Conservation (phyloP, 164 flowering plant species). For the Warburgia ugandensis region DNA sequence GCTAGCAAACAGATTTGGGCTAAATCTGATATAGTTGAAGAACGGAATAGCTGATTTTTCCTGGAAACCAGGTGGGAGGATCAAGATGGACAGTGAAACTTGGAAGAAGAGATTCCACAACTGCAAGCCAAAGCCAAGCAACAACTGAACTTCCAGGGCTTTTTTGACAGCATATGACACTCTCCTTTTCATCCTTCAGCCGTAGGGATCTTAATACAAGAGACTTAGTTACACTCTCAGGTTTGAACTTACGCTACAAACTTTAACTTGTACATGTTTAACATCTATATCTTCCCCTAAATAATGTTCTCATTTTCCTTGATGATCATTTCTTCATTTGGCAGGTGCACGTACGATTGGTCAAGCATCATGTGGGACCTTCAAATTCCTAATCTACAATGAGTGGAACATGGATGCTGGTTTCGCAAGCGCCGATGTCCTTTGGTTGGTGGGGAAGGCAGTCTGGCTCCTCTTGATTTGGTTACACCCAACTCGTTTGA, state of each 20-base stretch:
- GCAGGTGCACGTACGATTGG: conserved; percentile 45
- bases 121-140: conserved; percentile 6
- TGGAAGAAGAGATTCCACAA: conserved; percentile 22
- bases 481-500: conserved; percentile 39
- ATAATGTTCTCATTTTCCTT: background rate
- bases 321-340: background rate
- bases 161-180: conserved; percentile 1
- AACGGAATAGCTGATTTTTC: background rate
- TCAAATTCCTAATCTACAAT: conserved; percentile 29
- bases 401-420: conserved; percentile 31
- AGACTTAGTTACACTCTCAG: conserved; percentile 11
- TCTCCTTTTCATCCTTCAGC: background rate
- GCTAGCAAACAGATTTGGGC: no score
- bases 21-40: background rate
- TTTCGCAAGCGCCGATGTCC: conserved; percentile 36
- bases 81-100: conserved; percentile 9
- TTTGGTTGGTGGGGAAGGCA: conserved; percentile 12
- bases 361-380: conserved; percentile 21
- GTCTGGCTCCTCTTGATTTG: conserved; percentile 40
- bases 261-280: no score
- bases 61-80: background rate
- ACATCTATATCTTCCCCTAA: background rate
- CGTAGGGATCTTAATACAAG: conserved; percentile 4
- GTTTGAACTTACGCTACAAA: no score
- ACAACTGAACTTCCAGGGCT: conserved; percentile 1